Evolutionary conservation across 129 eudicot genomes (phyloP).

Genomic region (Centrapalus pauciflorus): DNA sequence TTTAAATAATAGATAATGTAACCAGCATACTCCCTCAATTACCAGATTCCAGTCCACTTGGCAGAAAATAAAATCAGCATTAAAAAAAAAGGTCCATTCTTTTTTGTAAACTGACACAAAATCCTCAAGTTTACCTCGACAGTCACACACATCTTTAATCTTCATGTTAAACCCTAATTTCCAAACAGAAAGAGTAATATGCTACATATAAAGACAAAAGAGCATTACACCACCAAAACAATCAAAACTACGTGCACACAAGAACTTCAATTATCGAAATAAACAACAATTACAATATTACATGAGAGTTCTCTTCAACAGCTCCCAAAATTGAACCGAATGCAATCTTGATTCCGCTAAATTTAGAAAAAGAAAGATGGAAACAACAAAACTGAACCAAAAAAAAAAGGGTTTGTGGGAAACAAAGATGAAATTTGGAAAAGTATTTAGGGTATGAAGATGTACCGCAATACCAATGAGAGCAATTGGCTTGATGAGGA

Average conservation of each 20-base stretch:
- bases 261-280: neutral
- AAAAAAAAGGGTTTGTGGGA: neutral
- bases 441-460: neutral
- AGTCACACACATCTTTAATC: neutral
- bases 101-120: neutral
- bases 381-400: neutral
- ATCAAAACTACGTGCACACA: neutral
- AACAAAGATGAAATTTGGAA: neutral
- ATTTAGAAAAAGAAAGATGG: neutral
- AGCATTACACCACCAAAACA: neutral
- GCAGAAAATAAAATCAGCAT: neutral
- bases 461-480: conserved; percentile 98
- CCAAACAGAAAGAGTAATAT: neutral
- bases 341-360: neutral
- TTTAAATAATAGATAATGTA: neutral
- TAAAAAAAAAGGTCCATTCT: neutral
- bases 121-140: neutral
- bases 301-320: neutral
- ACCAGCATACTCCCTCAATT: neutral
- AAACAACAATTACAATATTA: neutral
- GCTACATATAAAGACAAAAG: neutral
- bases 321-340: neutral
- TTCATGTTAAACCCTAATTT: conserved; percentile 12
- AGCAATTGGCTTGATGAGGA: conserved; percentile 94
- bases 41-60: neutral